Conservation (phyloP, 805 yeast species). For the Wickerhamomyces tratensis region DNA sequence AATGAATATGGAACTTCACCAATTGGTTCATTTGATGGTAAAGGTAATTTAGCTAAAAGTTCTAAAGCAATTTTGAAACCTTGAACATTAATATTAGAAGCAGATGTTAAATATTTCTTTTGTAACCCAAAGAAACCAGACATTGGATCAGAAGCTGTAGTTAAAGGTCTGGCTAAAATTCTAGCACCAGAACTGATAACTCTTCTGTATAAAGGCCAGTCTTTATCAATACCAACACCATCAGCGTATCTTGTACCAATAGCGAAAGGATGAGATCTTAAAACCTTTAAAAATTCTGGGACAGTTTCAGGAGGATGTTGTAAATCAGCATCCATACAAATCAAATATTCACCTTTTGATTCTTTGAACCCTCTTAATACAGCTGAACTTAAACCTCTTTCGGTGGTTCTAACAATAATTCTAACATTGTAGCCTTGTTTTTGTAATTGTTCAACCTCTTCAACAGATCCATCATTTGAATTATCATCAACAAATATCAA, state of each 20-base stretch:
- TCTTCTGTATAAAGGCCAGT: conserved; percentile 43
- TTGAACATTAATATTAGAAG: conserved; percentile 27
- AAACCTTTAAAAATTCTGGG: conserved; percentile 30
- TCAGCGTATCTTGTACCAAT: conserved; percentile 45
- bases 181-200: conserved; percentile 40
- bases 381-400: conserved; percentile 41
- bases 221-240: conserved; percentile 43
- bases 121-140: conserved; percentile 43
- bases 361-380: conserved; percentile 38
- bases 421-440: conserved; percentile 37
- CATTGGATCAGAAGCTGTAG: conserved; percentile 45
- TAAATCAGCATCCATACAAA: conserved; percentile 46
- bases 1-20: conserved; percentile 42
- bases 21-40: conserved; percentile 25
- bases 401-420: conserved; percentile 39
- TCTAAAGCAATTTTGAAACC: conserved; percentile 44
- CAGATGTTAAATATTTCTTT: conserved; percentile 28
- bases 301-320: conserved; percentile 46
- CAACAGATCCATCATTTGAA: conserved; percentile 42
- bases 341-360: conserved; percentile 34
- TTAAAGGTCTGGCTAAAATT: conserved; percentile 36
- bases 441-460: conserved; percentile 35
- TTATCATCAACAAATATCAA: conserved; percentile 42
- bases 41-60: conserved; percentile 34
- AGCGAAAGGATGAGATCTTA: conserved; percentile 33